Evolutionary conservation across 805 yeast species (phyloP).

Genomic region (Nakazawaea peltata): DNA sequence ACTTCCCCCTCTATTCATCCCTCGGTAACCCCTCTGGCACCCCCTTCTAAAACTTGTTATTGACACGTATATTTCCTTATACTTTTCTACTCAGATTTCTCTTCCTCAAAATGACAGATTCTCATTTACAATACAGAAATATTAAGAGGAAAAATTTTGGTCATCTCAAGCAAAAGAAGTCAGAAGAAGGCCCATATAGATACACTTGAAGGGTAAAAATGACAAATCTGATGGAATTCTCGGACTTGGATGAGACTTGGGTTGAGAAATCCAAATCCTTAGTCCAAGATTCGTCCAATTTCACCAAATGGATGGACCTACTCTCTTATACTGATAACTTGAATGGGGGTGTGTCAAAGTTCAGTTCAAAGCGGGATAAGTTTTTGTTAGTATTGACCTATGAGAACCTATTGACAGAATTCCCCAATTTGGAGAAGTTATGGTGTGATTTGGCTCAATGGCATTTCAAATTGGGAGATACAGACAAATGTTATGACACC

Average conservation of each 20-base stretch:
- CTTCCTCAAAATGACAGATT: too few relatives aligned
- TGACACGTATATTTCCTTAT: too few relatives aligned
- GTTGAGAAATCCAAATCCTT: slow-evolving; percentile 15
- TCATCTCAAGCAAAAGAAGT: too few relatives aligned
- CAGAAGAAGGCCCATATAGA: too few relatives aligned
- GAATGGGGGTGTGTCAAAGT: slow-evolving; percentile 25
- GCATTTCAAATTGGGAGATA: slow-evolving; percentile 36
- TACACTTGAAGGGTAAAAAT: too few relatives aligned
- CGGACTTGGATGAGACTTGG: slow-evolving; percentile 17
- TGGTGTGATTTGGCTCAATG: slow-evolving; percentile 50
- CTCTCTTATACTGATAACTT: slow-evolving; percentile 23
- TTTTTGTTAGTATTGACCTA: slow-evolving; percentile 30
- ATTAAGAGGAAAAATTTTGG: too few relatives aligned
- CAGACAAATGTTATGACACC: slow-evolving; percentile 26
- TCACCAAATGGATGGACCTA: slow-evolving; percentile 30
- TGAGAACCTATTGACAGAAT: slow-evolving; percentile 33
- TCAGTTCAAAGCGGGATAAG: slow-evolving; percentile 22
- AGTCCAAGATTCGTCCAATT: slow-evolving; percentile 20
- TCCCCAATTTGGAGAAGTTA: slow-evolving; percentile 43
- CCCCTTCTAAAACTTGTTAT: too few relatives aligned
- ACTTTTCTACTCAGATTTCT: too few relatives aligned
- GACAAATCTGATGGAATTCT: too few relatives aligned
- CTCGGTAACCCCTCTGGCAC: too few relatives aligned
- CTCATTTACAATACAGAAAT: too few relatives aligned
- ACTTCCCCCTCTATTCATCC: too few relatives aligned